These are phyloP conservation scores for Beauveria rudraprayagi DNA, from an alignment of 2,329 filamentous ascomycete genomes.

Conservation along the genomic window DNA sequence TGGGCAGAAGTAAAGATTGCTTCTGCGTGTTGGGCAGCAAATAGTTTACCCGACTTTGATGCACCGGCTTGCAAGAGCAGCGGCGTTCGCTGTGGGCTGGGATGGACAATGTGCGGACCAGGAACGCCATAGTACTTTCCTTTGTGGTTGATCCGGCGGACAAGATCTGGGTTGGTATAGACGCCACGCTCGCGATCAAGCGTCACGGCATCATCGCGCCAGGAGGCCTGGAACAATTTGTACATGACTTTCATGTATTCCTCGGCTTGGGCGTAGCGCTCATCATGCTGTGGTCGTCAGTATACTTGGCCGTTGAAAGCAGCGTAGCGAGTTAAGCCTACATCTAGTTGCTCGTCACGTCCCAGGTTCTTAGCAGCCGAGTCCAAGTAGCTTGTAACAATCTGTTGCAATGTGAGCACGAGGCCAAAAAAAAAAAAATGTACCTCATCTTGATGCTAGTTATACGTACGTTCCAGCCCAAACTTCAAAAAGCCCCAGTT, in stretches of 20 bases:
- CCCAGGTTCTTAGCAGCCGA: constrained; percentile 58
- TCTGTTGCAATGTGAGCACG: constrained; percentile 16
- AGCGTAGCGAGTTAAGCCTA: neutral
- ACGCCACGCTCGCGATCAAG: constrained; percentile 44
- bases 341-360: constrained; percentile 40
- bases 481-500: constrained; percentile 24
- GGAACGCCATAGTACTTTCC: constrained; percentile 52
- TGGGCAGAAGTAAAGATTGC: constrained; percentile 56
- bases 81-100: constrained; percentile 55
- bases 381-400: constrained; percentile 62
- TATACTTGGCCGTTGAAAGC: neutral
- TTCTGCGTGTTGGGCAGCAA: constrained; percentile 57
- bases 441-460: too few species aligned
- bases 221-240: constrained; percentile 51
- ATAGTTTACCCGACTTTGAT: constrained; percentile 49
- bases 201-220: constrained; percentile 52
- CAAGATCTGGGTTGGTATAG: constrained; percentile 35
- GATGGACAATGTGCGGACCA: constrained; percentile 53
- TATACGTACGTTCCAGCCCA: constrained; percentile 26
- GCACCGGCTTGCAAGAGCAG: constrained; percentile 58
- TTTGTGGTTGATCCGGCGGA: constrained; percentile 54
- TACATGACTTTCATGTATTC: constrained; percentile 53
- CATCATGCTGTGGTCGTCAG: constrained; percentile 22
- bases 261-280: constrained; percentile 49
- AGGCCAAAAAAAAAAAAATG: too few species aligned